These are phyloP conservation scores for Funneliformis geosporum DNA, from an alignment of 192 early-diverging fungal species.

Conservation along the genomic window DNA sequence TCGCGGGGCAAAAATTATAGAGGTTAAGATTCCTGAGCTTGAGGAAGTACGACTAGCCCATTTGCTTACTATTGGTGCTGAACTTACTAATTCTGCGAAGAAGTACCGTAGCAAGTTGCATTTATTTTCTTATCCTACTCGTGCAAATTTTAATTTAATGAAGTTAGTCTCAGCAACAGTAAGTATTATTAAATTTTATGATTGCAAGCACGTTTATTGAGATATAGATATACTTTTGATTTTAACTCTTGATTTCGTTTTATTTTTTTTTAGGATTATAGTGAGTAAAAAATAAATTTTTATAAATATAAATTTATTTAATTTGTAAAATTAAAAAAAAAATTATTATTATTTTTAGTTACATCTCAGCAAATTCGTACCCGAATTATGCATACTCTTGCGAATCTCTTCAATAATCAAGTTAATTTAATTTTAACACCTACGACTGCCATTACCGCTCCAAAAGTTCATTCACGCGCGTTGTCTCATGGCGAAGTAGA, in stretches of 20 bases:
- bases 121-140: slow-evolving; percentile 21
- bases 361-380: slow-evolving; percentile 55
- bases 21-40: slow-evolving; percentile 63
- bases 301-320: too few relatives aligned
- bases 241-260: slow-evolving; percentile 43
- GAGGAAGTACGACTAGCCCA: slow-evolving; percentile 60
- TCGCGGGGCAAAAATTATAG: slow-evolving; percentile 62
- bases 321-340: not conserved
- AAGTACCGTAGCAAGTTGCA: not conserved
- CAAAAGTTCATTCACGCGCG: slow-evolving; percentile 49
- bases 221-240: slow-evolving; percentile 35
- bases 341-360: slow-evolving; percentile 37
- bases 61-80: slow-evolving; percentile 62
- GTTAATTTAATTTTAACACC: slow-evolving; percentile 70
- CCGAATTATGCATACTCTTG: slow-evolving; percentile 53
- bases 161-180: not conserved
- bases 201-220: not conserved
- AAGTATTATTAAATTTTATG: not conserved
- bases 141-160: not conserved
- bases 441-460: slow-evolving; percentile 57
- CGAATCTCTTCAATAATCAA: slow-evolving; percentile 47
- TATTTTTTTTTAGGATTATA: slow-evolving; percentile 38
- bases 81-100: slow-evolving; percentile 42
- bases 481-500: slow-evolving; percentile 55
- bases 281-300: not conserved